Conservation (phyloP, 2,329 filamentous ascomycete species). For the Pyrenophora graminea region DNA sequence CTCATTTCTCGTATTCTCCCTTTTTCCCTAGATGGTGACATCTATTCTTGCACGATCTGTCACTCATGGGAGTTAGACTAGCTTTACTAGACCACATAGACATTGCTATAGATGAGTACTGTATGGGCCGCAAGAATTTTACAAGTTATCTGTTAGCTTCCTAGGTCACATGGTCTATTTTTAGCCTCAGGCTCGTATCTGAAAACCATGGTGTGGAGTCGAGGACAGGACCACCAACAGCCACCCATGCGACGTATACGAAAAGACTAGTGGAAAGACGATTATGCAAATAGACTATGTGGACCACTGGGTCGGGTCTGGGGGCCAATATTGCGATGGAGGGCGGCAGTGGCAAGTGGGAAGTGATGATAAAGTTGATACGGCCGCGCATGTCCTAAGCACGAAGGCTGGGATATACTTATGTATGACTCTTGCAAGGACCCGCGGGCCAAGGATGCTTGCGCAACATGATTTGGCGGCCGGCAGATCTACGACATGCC, state of each 20-base stretch:
- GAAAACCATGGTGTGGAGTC: not conserved
- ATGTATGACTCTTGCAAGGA: not conserved
- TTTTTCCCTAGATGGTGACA: not conserved
- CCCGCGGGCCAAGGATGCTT: too few species aligned
- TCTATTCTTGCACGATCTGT: constrained; percentile 12
- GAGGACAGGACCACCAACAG: constrained; percentile 5
- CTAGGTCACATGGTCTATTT: constrained; percentile 12
- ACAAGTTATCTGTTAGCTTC: constrained; percentile 1
- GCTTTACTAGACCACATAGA: not conserved
- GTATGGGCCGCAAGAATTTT: not conserved
- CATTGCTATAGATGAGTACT: not conserved
- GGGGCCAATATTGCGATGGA: too few species aligned
- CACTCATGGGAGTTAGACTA: not conserved
- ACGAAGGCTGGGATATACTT: not conserved
- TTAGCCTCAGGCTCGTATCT: constrained; percentile 15
- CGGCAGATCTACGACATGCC: too few species aligned
- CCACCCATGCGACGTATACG: constrained; percentile 13
- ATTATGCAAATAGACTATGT: not conserved
- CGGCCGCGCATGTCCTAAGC: not conserved
- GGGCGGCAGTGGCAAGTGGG: too few species aligned
- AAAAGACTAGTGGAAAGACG: constrained; percentile 1
- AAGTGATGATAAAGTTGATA: too few species aligned
- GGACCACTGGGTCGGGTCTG: not conserved
- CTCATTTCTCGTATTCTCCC: constrained; percentile 7
- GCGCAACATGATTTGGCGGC: not conserved